These are phyloP conservation scores for Pelargonium australe DNA, from an alignment of 441 rosid species.

Conservation along the genomic window DNA sequence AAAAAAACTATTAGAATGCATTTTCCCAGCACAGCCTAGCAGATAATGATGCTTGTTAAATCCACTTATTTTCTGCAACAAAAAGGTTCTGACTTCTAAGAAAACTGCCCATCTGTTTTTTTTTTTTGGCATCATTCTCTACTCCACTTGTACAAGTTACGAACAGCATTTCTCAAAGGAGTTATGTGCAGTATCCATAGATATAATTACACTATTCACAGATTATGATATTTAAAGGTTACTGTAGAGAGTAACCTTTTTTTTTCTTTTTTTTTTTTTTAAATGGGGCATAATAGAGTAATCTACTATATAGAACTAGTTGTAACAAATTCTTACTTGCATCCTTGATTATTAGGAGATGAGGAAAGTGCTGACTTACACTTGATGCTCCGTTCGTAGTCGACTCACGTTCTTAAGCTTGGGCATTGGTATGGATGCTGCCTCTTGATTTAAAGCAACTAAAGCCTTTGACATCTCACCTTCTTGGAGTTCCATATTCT, in stretches of 20 bases:
- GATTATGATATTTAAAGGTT: not conserved
- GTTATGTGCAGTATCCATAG: not conserved
- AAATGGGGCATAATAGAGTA: not conserved
- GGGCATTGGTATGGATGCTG: constrained; percentile 69
- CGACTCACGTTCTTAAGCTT: constrained; percentile 72
- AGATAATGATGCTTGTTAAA: not conserved
- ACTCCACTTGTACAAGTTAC: not conserved
- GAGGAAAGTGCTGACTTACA: constrained; percentile 54
- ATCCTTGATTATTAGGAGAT: constrained; percentile 10
- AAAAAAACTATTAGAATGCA: not conserved
- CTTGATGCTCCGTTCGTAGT: constrained; percentile 90
- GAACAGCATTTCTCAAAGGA: not conserved
- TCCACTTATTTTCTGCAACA: not conserved
- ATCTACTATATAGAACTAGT: not conserved
- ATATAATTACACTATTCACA: not conserved
- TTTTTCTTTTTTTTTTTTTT: too few species aligned
- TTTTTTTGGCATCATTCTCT: not conserved
- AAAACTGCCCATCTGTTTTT: not conserved
- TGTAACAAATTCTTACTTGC: not conserved
- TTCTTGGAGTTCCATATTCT: constrained; percentile 67
- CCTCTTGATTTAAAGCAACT: constrained; percentile 68
- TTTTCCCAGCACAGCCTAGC: not conserved
- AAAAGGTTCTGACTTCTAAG: not conserved
- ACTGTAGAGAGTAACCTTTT: not conserved
- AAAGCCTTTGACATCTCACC: constrained; percentile 78